These are phyloP conservation scores for Aureobasidium sp. DNA, from an alignment of 2,329 filamentous ascomycete species.

Conservation along the genomic window DNA sequence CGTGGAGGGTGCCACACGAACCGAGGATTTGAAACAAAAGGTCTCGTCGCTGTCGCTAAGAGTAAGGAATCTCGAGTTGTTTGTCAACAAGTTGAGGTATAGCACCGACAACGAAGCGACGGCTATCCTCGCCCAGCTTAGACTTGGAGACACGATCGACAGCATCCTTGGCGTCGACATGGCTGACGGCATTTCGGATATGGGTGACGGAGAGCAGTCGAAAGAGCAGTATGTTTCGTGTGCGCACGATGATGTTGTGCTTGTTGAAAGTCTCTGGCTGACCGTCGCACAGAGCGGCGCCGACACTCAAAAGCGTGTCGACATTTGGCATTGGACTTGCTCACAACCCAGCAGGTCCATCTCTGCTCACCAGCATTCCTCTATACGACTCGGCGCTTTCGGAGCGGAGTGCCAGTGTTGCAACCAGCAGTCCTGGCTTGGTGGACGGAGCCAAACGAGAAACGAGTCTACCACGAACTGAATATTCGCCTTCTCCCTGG, in stretches of 20 bases:
- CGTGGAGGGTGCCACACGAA: slow-evolving; percentile 8
- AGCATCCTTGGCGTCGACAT: background rate
- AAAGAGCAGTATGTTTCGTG: slow-evolving; percentile 5
- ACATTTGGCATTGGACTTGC: slow-evolving; percentile 2
- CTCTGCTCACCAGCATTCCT: background rate
- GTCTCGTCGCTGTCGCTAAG: background rate
- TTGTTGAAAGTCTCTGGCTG: background rate
- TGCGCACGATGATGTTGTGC: background rate
- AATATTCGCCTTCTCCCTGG: background rate
- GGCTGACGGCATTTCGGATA: background rate
- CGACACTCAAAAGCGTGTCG: background rate
- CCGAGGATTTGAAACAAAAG: slow-evolving; percentile 8
- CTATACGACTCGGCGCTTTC: background rate
- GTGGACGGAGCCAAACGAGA: background rate
- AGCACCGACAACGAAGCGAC: slow-evolving; percentile 11
- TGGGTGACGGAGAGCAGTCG: background rate
- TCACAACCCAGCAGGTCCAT: slow-evolving; percentile 6
- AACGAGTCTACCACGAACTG: background rate
- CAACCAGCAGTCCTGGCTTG: background rate
- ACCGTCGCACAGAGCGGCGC: background rate
- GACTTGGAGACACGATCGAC: slow-evolving; percentile 7
- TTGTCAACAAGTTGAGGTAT: slow-evolving; percentile 5
- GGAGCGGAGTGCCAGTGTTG: background rate
- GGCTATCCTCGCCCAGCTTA: slow-evolving; percentile 7
- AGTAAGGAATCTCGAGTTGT: slow-evolving; percentile 4